Conservation (phyloP, 2,329 filamentous ascomycete species). For the Aspergillus felis region DNA sequence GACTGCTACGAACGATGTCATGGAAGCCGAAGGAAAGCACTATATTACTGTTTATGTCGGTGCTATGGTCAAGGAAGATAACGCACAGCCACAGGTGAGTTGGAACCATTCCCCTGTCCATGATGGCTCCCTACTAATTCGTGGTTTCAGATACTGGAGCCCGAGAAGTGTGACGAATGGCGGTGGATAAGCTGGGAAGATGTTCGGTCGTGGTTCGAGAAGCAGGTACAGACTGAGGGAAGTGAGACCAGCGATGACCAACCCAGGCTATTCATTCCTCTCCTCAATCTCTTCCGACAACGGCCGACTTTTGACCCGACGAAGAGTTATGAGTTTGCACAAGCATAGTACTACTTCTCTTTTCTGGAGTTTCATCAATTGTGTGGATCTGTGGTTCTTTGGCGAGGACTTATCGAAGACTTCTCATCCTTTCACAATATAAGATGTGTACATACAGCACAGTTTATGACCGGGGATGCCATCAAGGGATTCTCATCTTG, state of each 20-base stretch:
- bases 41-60: slow-evolving; percentile 71
- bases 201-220: slow-evolving; percentile 20
- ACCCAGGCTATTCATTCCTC: slow-evolving; percentile 44
- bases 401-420: neutral
- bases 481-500: neutral
- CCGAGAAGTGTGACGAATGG: slow-evolving; percentile 55
- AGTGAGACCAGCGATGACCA: neutral
- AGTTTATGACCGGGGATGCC: no score
- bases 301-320: slow-evolving; percentile 24
- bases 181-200: slow-evolving; percentile 51
- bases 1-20: slow-evolving; percentile 65
- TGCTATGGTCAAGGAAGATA: slow-evolving; percentile 47
- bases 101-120: neutral
- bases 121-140: neutral
- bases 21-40: slow-evolving; percentile 59
- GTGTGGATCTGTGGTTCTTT: neutral
- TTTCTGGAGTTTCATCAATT: no score
- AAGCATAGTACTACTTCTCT: neutral
- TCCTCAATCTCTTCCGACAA: slow-evolving; percentile 45
- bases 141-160: slow-evolving; percentile 35
- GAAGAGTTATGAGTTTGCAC: neutral
- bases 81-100: slow-evolving; percentile 53
- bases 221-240: slow-evolving; percentile 19
- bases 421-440: no score
- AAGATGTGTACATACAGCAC: no score